Conservation (phyloP, 2,329 filamentous ascomycete species). For the Fusarium dlaminii region DNA sequence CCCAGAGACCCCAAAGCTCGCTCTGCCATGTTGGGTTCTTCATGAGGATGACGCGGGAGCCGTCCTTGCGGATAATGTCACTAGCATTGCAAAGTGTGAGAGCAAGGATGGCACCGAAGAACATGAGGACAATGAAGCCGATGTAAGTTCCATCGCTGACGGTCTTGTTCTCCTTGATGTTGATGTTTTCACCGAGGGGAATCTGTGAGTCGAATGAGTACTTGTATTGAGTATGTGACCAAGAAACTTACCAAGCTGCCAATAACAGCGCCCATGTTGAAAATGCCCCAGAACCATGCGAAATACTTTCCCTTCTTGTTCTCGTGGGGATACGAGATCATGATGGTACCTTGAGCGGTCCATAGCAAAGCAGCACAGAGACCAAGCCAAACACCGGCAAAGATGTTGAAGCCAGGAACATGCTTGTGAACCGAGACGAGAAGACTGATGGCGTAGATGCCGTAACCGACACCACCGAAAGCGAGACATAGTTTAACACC, state of each 20-base stretch:
- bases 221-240: fast-evolving
- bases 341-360: slow-evolving; percentile 85
- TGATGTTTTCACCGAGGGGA: slow-evolving; percentile 46
- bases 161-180: slow-evolving; percentile 45
- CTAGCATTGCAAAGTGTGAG: slow-evolving; percentile 76
- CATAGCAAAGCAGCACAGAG: slow-evolving; percentile 82
- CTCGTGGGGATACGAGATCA: slow-evolving; percentile 90
- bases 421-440: slow-evolving; percentile 74
- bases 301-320: slow-evolving; percentile 87
- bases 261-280: slow-evolving; percentile 91
- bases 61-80: slow-evolving; percentile 78
- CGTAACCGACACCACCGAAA: slow-evolving; percentile 80
- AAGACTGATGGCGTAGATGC: slow-evolving; percentile 73
- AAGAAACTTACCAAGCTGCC: slow-evolving; percentile 66
- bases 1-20: slow-evolving; percentile 78
- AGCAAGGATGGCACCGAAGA: slow-evolving; percentile 74
- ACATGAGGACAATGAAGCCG: slow-evolving; percentile 86
- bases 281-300: slow-evolving; percentile 93
- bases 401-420: slow-evolving; percentile 57
- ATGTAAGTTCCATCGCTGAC: slow-evolving; percentile 86
- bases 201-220: slow-evolving; percentile 62
- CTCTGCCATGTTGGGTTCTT: slow-evolving; percentile 89
- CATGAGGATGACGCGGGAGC: slow-evolving; percentile 84
- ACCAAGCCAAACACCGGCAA: slow-evolving; percentile 79
- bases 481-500: slow-evolving; percentile 73